Evolutionary conservation across 2,329 filamentous ascomycete species (phyloP), one percentile per base, ranked within the genome.

Genomic region (Microdochium bolleyi): DNA sequence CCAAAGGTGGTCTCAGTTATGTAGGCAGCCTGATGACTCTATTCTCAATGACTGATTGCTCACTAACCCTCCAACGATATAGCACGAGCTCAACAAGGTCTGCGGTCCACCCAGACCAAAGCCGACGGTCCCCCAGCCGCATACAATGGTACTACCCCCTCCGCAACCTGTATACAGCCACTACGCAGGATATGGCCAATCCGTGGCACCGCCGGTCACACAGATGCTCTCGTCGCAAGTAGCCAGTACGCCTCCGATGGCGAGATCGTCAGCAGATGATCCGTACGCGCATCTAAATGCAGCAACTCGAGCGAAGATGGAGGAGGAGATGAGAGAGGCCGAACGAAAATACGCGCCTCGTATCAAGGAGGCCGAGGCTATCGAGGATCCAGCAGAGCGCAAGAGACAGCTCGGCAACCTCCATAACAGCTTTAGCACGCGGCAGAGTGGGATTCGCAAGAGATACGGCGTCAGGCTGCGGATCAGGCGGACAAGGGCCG

Each of bases 401-500:
- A 67, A 57, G 54, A 56, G 16, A 1, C 64, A 58, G 49, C 51
- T 80, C 0, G 68, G 71, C 0, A 72, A 67, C 10, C 58, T 82
- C 1, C 74, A 74, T 41, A 82, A 82, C 56, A 73, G 72, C 2
- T 79, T 77, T 57, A 75, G 75, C 46, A 80, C 77, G 2, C 80
- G 78, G 53, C 78, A 80, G 61, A 80, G 76, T 51, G 71, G 71
- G n/a, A 76, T 80, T 2, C 73, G 80, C 13, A 82, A 80, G 61
- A 80, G 74, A 55, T 82, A 76, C 55, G 79, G 79, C n/a, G 77
- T 83, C 30, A 71, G 73, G 1, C 68, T 83, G 14, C 73, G 77
- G 0, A 70, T 74, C 56, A 68, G 77, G 13, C 74, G 78, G 1
- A 73, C 73, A 2, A 73, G 62, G 54, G 69, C 67, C 0, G 74